These are phyloP conservation scores for Globisporangium heterothallicum DNA, from an alignment of 352 stramenopile genomes.

Conservation along the genomic window DNA sequence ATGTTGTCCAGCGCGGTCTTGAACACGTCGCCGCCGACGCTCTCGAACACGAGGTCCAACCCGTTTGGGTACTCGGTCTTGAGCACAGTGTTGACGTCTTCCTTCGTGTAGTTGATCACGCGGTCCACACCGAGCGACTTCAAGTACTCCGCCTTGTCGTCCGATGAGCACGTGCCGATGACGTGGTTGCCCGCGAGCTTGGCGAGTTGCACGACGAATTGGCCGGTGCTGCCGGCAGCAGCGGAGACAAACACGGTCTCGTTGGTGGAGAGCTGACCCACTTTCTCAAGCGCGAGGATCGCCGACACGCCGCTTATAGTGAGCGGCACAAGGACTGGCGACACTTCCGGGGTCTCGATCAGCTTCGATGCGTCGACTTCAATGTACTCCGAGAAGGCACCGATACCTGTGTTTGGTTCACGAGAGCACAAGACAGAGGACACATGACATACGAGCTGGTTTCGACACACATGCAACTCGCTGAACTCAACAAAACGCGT, in stretches of 20 bases:
- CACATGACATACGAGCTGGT: neutral
- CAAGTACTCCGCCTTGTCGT: constrained; percentile 58
- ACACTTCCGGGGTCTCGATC: constrained; percentile 21
- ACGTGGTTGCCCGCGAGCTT: constrained; percentile 52
- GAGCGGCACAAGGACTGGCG: constrained; percentile 25
- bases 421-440: neutral
- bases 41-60: constrained; percentile 66
- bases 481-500: no score
- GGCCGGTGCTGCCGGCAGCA: constrained; percentile 33
- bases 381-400: constrained; percentile 48
- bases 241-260: constrained; percentile 51
- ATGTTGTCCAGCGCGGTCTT: constrained; percentile 50
- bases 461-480: no score
- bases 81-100: constrained; percentile 45
- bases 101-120: constrained; percentile 86
- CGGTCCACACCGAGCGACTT: constrained; percentile 41
- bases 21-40: constrained; percentile 50
- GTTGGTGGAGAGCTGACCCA: constrained; percentile 48
- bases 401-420: constrained; percentile 29
- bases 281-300: constrained; percentile 41
- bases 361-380: constrained; percentile 26
- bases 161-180: constrained; percentile 44
- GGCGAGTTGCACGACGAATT: constrained; percentile 72
- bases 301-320: constrained; percentile 35
- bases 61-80: constrained; percentile 68